These are phyloP conservation scores for Boletus bicolor DNA, from an alignment of 768 basidiomycete genomes.

Conservation along the genomic window DNA sequence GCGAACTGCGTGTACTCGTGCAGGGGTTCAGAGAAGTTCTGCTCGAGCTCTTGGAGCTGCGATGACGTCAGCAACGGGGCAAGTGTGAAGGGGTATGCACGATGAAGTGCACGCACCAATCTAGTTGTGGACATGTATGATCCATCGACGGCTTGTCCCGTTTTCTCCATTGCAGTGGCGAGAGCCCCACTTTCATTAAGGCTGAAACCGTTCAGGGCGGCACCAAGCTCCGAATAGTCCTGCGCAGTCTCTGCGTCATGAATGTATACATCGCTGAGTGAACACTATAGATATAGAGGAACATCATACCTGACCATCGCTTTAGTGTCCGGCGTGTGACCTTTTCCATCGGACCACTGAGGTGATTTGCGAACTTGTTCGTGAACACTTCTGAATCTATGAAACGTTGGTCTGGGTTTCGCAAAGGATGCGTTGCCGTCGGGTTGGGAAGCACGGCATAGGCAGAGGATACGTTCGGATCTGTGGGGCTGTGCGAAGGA, in stretches of 20 bases:
- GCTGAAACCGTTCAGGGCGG: conserved; percentile 89
- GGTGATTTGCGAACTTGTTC: conserved; percentile 89
- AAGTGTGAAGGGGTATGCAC: conserved; percentile 1
- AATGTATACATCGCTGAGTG: conserved; percentile 1
- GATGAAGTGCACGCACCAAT: conserved; percentile 52
- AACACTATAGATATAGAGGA: background rate
- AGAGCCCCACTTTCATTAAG: conserved; percentile 75
- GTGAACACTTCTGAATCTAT: conserved; percentile 96
- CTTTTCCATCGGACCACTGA: conserved; percentile 93
- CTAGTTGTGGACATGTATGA: conserved; percentile 91
- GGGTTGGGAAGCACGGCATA: conserved; percentile 89
- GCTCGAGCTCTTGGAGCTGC: conserved; percentile 90
- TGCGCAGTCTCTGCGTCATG: conserved; percentile 63
- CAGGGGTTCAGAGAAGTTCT: conserved; percentile 92
- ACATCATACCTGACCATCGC: conserved; percentile 81
- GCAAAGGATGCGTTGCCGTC: conserved; percentile 82
- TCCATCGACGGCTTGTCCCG: conserved; percentile 92
- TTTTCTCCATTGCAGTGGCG: conserved; percentile 89
- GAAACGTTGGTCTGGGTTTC: conserved; percentile 92
- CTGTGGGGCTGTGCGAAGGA: conserved; percentile 91
- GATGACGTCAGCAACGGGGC: conserved; percentile 7
- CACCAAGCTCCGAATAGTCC: conserved; percentile 89
- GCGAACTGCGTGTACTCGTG: conserved; percentile 97
- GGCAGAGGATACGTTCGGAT: conserved; percentile 64
- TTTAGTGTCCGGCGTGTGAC: conserved; percentile 90